Conservation (phyloP, 73 alveolate genomes). For the Tetrahymena thermophila region DNA sequence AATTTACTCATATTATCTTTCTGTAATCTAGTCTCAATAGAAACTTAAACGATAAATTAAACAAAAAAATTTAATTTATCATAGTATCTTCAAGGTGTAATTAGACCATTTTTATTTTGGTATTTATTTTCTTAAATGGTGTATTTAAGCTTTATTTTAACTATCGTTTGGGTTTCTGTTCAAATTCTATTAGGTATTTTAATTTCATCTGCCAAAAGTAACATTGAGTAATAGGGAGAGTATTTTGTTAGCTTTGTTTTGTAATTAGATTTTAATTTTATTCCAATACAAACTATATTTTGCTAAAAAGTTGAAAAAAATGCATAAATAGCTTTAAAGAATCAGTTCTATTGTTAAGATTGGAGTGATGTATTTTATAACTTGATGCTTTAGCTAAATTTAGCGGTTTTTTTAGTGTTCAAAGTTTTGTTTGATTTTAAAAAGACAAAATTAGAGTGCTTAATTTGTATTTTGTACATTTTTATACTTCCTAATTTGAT, state of each 20-base stretch:
- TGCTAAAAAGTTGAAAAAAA: no score
- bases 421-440: no score
- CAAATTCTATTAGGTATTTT: background rate
- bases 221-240: background rate
- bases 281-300: background rate
- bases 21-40: background rate
- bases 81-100: background rate
- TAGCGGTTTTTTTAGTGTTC: background rate
- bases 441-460: background rate
- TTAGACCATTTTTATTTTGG: background rate
- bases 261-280: background rate
- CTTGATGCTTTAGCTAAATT: background rate
- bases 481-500: background rate
- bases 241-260: background rate
- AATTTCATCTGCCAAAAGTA: background rate
- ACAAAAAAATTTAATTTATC: background rate
- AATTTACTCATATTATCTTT: background rate
- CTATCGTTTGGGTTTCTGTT: background rate
- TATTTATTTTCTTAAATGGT: background rate
- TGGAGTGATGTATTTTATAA: background rate
- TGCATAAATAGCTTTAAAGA: no score
- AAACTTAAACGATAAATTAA: background rate
- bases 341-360: background rate
- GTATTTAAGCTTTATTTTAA: background rate
- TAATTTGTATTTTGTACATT: background rate